Percentiles rank a stretch among this genome's conserved stretches.
phyloP scores from a whole-genome alignment of 495 filamentous ascomycete genomes.

The Parachaetomium inaequale region DNA sequence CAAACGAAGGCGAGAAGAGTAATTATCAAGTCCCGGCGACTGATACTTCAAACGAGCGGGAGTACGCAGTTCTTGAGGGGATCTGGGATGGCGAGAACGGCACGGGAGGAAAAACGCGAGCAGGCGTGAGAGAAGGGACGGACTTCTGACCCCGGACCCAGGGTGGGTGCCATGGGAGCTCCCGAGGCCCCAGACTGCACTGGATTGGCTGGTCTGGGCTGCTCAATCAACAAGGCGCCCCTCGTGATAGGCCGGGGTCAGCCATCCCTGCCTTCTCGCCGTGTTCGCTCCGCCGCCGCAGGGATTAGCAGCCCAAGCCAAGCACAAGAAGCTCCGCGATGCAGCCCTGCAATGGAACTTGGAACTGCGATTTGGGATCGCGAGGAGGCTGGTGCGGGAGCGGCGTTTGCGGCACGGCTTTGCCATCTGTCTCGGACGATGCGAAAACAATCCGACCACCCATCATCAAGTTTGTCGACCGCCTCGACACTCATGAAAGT shows the following conservation, averaged over 20 bases:
- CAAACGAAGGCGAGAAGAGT: slow-evolving; percentile 23
- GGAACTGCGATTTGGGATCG: not conserved
- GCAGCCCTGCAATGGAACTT: not conserved
- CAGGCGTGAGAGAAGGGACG: slow-evolving; percentile 15
- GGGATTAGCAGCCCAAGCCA: slow-evolving; percentile 7
- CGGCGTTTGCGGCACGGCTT: slow-evolving; percentile 3
- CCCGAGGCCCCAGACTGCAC: slow-evolving; percentile 18
- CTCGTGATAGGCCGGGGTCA: slow-evolving; percentile 17
- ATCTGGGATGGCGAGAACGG: slow-evolving; percentile 16
- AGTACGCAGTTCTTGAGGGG: slow-evolving; percentile 23
- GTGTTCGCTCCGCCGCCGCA: slow-evolving; percentile 9
- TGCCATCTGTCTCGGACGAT: slow-evolving; percentile 13
- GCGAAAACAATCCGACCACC: not conserved
- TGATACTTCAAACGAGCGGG: slow-evolving; percentile 28
- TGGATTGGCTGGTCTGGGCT: slow-evolving; percentile 12
- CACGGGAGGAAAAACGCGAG: slow-evolving; percentile 18
- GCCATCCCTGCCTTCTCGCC: slow-evolving; percentile 5
- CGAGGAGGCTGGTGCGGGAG: not conserved
- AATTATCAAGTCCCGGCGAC: slow-evolving; percentile 4
- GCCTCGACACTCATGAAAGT: not conserved
- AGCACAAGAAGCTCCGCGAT: not conserved
- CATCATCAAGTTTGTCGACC: not conserved
- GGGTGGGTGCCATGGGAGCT: slow-evolving; percentile 22
- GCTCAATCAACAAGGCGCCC: slow-evolving; percentile 7
- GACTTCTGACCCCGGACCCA: slow-evolving; percentile 9